Evolutionary conservation across 2,329 filamentous ascomycete species (phyloP).

Genomic region (Cladosporium sp.): DNA sequence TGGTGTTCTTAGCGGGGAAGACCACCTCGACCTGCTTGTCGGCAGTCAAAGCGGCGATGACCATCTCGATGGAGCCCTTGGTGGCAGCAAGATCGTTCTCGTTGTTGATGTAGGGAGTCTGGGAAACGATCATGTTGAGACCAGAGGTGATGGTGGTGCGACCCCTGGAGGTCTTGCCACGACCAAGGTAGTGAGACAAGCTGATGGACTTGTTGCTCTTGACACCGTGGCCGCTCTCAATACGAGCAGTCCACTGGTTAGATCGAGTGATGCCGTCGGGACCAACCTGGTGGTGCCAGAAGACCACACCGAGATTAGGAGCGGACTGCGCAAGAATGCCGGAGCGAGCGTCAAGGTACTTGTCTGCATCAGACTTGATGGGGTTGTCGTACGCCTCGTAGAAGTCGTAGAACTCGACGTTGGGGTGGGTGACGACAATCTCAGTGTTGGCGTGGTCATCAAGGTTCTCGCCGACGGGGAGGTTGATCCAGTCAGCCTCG

Average conservation of each 20-base stretch:
- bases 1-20: slow-evolving; percentile 54
- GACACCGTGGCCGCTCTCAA: slow-evolving; percentile 56
- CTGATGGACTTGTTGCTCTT: slow-evolving; percentile 42
- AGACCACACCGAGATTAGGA: slow-evolving; percentile 64
- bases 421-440: slow-evolving; percentile 52
- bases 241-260: slow-evolving; percentile 66
- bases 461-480: slow-evolving; percentile 54
- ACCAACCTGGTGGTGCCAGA: slow-evolving; percentile 59
- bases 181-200: slow-evolving; percentile 60
- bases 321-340: slow-evolving; percentile 65
- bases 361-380: slow-evolving; percentile 41
- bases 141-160: slow-evolving; percentile 60
- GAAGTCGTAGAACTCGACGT: slow-evolving; percentile 64
- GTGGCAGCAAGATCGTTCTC: slow-evolving; percentile 62
- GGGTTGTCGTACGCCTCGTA: slow-evolving; percentile 58
- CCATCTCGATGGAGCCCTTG: slow-evolving; percentile 62
- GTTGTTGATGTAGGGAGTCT: slow-evolving; percentile 59
- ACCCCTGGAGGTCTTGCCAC: slow-evolving; percentile 62
- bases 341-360: slow-evolving; percentile 49
- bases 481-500: slow-evolving; percentile 50
- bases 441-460: slow-evolving; percentile 60
- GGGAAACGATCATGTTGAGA: slow-evolving; percentile 60
- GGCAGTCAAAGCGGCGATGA: slow-evolving; percentile 55
- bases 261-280: slow-evolving; percentile 62
- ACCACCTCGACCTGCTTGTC: slow-evolving; percentile 59